Evolutionary conservation across 495 filamentous ascomycete genomes (phyloP), one percentile per base, ranked within the genome.

Genomic region (Bombardia bombarda): DNA sequence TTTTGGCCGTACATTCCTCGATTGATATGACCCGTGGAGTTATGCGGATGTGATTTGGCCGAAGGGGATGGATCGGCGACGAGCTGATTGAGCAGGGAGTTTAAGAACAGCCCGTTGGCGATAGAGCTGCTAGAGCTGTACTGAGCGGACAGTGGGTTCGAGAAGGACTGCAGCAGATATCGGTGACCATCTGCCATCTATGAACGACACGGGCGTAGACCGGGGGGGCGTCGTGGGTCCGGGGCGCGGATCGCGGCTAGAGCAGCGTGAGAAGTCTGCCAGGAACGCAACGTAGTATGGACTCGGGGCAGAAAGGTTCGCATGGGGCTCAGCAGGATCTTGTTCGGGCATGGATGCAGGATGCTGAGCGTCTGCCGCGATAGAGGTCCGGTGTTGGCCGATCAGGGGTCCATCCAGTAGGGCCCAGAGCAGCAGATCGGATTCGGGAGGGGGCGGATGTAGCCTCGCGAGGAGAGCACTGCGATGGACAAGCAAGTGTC

Each of bases 121-220:
- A 54, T 43, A 16, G 45, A 47, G 19, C 46, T 55, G 54, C 38
- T 51, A 26, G 56, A 47, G 46, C 42, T 42, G 46, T 55, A 53
- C 34, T 53, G 56, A 9, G 52, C 17, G 22, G 55, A 35, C 28
- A 58, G 42, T 40, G 54, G 49, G 48, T 50, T 62, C 43, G 52
- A 36, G 38, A 53, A 54, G 38, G 79, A 66, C 74, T 82, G 77
- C 68, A 79, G 77, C 74, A 80, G 51, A 51, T 60, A 84, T 66
- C 80, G 79, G 72, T 83, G 79, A 81, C 79, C 84, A 86, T 89
- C 84, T 78, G 84, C 84, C 84, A 88, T 88, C 75, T 79, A 83
- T 43, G 47, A 50, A 30, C 24, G 39, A 43, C 31, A 45, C 32
- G 31, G 44, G 20, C 7, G 43, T 32, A 37, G 28, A 28, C 33